These are phyloP conservation scores for Mortierella sp. DNA, from an alignment of 371 early-diverging fungal species.

Conservation along the genomic window DNA sequence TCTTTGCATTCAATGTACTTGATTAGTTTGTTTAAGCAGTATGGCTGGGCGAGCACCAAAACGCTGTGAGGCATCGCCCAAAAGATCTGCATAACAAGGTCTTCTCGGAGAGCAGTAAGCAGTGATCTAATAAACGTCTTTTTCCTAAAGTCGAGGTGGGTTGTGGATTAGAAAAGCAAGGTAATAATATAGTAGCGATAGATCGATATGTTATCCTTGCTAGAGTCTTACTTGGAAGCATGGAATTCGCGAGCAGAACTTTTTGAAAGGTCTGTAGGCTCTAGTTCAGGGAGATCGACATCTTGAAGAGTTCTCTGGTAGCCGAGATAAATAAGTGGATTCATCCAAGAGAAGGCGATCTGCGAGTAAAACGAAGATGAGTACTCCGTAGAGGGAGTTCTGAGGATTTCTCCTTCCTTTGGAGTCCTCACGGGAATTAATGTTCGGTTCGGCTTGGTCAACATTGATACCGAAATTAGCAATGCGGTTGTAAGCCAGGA, in stretches of 20 bases:
- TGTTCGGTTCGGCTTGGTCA: constrained; percentile 24
- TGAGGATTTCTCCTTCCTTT: constrained; percentile 20
- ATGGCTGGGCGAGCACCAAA: constrained; percentile 63
- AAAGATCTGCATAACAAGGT: constrained; percentile 55
- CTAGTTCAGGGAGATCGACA: constrained; percentile 61
- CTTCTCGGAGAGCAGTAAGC: constrained; percentile 49
- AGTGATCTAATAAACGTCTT: constrained; percentile 41
- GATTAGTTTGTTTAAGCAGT: constrained; percentile 67
- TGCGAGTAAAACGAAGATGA: constrained; percentile 64
- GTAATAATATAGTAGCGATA: neutral
- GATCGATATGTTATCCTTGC: neutral
- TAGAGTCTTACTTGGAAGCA: constrained; percentile 18
- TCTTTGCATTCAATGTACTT: constrained; percentile 64
- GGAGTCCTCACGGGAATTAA: constrained; percentile 4
- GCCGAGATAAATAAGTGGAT: constrained; percentile 65
- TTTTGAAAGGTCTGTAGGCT: constrained; percentile 24
- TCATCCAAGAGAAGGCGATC: constrained; percentile 65
- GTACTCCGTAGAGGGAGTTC: constrained; percentile 61
- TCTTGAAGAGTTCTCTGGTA: constrained; percentile 62
- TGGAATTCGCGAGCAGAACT: constrained; percentile 10
- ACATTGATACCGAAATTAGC: constrained; percentile 16
- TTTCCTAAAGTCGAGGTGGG: neutral
- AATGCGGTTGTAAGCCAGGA: constrained; percentile 17
- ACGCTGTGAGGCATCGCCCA: constrained; percentile 63
- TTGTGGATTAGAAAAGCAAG: neutral